These are phyloP conservation scores for Fusarium nelsonii DNA, from an alignment of 2,329 filamentous ascomycete species.

Conservation along the genomic window DNA sequence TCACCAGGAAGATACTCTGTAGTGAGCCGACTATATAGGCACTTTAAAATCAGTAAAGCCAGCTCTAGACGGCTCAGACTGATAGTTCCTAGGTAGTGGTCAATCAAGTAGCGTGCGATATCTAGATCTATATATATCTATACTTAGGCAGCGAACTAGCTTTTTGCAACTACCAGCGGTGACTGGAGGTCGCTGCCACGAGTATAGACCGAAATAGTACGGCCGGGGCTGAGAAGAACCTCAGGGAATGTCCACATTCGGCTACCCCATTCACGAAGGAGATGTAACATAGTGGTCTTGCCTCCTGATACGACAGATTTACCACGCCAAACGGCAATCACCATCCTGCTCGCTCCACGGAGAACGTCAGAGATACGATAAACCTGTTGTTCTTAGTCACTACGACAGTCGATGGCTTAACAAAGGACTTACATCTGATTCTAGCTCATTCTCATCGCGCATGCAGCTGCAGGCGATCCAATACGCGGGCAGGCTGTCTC, in stretches of 20 bases:
- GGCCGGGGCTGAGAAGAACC: slow-evolving; percentile 46
- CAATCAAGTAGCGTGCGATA: slow-evolving; percentile 50
- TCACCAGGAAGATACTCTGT: slow-evolving; percentile 48
- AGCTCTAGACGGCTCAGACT: slow-evolving; percentile 52
- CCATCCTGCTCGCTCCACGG: slow-evolving; percentile 44
- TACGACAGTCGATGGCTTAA: too few species aligned
- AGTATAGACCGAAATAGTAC: slow-evolving; percentile 43
- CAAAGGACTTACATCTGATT: slow-evolving; percentile 40
- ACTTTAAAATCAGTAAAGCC: slow-evolving; percentile 48
- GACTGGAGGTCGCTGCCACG: slow-evolving; percentile 41
- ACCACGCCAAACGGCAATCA: slow-evolving; percentile 47
- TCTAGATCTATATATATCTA: slow-evolving; percentile 48
- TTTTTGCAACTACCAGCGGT: slow-evolving; percentile 47
- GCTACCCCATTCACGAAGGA: slow-evolving; percentile 47
- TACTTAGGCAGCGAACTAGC: slow-evolving; percentile 49
- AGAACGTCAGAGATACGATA: slow-evolving; percentile 48
- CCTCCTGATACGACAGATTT: too few species aligned
- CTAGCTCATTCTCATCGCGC: slow-evolving; percentile 43
- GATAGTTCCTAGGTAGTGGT: slow-evolving; percentile 53
- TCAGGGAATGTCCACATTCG: slow-evolving; percentile 49
- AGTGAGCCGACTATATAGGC: slow-evolving; percentile 49
- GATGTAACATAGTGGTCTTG: slow-evolving; percentile 40
- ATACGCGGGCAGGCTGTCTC: slow-evolving; percentile 44
- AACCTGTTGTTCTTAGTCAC: slow-evolving; percentile 31
- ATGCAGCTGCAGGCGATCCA: slow-evolving; percentile 48